Conservation (phyloP, 331 rosid species). For the Malus hybrid region DNA sequence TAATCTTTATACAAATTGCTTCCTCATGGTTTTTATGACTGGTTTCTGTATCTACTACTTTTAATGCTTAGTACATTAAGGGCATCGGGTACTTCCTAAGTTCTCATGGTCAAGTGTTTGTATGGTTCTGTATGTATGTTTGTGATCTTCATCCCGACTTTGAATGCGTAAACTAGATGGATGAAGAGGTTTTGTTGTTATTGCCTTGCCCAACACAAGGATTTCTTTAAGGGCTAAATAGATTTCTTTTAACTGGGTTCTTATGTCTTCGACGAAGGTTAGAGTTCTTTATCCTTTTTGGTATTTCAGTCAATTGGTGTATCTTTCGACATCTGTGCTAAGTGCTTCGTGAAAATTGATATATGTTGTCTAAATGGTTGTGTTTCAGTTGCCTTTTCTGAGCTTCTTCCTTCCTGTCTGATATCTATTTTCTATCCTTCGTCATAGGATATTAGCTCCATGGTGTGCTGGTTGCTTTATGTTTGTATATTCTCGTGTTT, state of each 20-base stretch:
- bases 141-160: not conserved
- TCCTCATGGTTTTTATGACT: not conserved
- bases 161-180: too few species aligned
- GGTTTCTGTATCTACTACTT: not conserved
- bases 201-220: too few species aligned
- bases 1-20: not conserved
- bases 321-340: too few species aligned
- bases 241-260: too few species aligned
- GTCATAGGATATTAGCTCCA: too few species aligned
- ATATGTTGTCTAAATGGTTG: slow-evolving; percentile 4
- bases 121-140: not conserved
- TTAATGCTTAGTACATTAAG: not conserved
- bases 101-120: not conserved
- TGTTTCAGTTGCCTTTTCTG: not conserved
- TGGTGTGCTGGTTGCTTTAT: not conserved
- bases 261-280: too few species aligned
- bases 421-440: not conserved
- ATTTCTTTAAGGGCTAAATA: too few species aligned
- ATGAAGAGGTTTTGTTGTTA: too few species aligned
- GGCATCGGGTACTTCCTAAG: not conserved
- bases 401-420: too few species aligned
- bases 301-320: too few species aligned
- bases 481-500: not conserved
- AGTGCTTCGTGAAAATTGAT: too few species aligned
- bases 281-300: too few species aligned